These are phyloP conservation scores for Tieghemostelium lacteum DNA, from an alignment of 78 protist species.

Conservation along the genomic window DNA sequence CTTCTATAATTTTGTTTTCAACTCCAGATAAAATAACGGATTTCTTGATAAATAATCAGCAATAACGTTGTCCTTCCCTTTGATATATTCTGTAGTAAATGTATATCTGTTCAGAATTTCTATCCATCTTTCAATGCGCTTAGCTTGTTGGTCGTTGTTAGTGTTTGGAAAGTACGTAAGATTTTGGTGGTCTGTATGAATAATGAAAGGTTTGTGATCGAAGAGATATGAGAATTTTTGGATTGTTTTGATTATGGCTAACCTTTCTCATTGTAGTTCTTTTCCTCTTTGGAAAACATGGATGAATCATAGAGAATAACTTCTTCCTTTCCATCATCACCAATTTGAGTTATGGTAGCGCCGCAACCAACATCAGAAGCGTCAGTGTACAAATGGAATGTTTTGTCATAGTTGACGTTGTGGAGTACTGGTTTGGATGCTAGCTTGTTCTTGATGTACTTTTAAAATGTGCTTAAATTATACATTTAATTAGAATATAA, in stretches of 20 bases:
- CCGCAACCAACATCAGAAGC: conserved; percentile 24
- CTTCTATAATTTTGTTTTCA: neutral
- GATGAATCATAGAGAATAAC: conserved; percentile 8
- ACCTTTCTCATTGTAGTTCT: conserved; percentile 6
- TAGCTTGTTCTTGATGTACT: too few species aligned
- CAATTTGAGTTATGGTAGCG: neutral
- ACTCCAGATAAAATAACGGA: neutral
- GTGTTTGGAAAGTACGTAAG: neutral
- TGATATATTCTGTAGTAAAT: neutral
- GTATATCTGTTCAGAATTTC: neutral
- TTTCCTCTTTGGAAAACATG: conserved; percentile 5
- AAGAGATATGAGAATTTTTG: neutral
- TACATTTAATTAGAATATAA: too few species aligned
- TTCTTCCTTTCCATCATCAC: neutral
- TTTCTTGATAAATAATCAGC: conserved; percentile 1
- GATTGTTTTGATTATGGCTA: neutral
- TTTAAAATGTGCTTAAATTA: too few species aligned
- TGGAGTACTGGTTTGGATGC: too few species aligned
- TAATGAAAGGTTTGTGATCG: neutral
- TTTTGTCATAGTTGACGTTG: neutral
- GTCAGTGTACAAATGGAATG: neutral
- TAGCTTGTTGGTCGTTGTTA: neutral
- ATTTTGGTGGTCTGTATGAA: conserved; percentile 21
- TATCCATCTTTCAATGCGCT: neutral
- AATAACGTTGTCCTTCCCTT: neutral